Evolutionary conservation across 345 rosid species (phyloP), one percentile per base, ranked within the genome.

Genomic region (Boechera divaricarpa): DNA sequence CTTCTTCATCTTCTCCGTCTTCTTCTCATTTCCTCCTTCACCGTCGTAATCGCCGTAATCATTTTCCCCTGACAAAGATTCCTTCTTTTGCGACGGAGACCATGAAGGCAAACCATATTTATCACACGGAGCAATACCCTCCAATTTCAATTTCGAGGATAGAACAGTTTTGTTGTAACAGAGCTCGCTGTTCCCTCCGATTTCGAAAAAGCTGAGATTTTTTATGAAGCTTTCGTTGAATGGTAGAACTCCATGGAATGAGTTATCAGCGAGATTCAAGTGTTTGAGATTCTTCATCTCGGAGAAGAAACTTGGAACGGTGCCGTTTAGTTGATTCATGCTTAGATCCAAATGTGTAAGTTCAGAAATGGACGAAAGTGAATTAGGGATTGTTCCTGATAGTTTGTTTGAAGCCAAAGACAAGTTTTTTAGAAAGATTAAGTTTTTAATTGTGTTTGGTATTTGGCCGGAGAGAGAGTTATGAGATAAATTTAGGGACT

Each of bases 101-200:
- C 93, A 87, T 81, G 88, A 29, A 8, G 97, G 93, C 60, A 87
- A 67, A n/a, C 98, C 98, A 63, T 89, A 86, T 77, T 86, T 89
- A 76, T 93, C 97, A 28, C 96, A 93, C 3, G 83, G 86, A 62
- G 93, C 85, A 61, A 93, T 82, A 72, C 98, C 95, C 55, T 51
- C 5, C 44, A 90, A 83, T 80, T 88, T 91, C 86, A 91, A 16
- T 73, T 85, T 87, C 36, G 91, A 82, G 0, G 97, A 85, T 58
- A 87, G 35, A 56, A 80, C 75, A 4, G 97, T 74, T 47, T 82
- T 88, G 70, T 91, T 93, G 65, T 87, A 90, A 71, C 97, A 93
- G 71, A 93, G 74, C 79, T 86, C 82, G 71, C 79, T 59, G 70
- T 93, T 91, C 32, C 88, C 90, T 63, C 90, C 87, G 10, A 89